A percentile compares a stretch with the other conserved stretches of the same genome.
Evolutionary conservation across 1,139 yeast genomes (phyloP).

Genomic region (Cylindricascospora bacillispora): DNA sequence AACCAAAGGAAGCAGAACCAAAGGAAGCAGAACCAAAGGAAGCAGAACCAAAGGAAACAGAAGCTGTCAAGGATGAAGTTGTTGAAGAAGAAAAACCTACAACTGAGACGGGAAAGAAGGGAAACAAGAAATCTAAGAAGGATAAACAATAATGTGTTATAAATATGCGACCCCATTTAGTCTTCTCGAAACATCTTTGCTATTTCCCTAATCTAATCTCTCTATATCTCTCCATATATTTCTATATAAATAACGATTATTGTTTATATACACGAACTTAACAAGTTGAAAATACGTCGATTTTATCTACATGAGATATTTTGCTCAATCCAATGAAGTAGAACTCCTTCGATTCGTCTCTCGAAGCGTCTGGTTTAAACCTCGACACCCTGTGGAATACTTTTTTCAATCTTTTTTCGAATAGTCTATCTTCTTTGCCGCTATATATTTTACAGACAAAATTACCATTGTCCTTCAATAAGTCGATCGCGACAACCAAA

Average conservation of each 20-base stretch:
- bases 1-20: conserved; percentile 9
- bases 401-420: conserved; percentile 43
- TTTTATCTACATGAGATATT: conserved; percentile 34
- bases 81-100: conserved; percentile 9
- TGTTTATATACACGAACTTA: too few species aligned
- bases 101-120: too few species aligned
- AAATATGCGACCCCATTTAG: too few species aligned
- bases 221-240: too few species aligned
- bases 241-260: too few species aligned
- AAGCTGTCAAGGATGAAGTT: conserved; percentile 2
- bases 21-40: conserved; percentile 4
- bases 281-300: conserved; percentile 31
- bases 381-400: conserved; percentile 49
- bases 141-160: too few species aligned
- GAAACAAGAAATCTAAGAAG: too few species aligned
- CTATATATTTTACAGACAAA: conserved; percentile 62
- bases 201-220: too few species aligned
- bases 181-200: too few species aligned
- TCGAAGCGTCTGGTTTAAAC: conserved; percentile 47
- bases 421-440: conserved; percentile 52
- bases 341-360: conserved; percentile 52
- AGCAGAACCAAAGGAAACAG: conserved; percentile 1
- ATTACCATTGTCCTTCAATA: conserved; percentile 55
- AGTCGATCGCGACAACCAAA: conserved; percentile 55
- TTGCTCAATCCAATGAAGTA: conserved; percentile 56